These are phyloP conservation scores for Picea glauca DNA, from an alignment of 75 land plant species.

Conservation along the genomic window DNA sequence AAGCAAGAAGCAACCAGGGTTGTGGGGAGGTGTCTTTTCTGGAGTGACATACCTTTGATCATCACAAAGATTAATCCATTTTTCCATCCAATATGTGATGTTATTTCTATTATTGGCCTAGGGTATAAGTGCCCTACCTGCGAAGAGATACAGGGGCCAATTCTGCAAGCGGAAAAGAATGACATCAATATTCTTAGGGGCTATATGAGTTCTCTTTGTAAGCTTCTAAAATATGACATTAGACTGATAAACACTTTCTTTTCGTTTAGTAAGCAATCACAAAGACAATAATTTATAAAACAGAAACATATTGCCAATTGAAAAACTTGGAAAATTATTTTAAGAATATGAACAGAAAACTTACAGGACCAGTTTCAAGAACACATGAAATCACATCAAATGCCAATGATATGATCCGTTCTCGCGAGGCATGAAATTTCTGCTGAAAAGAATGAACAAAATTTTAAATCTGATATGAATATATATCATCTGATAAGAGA, in stretches of 20 bases:
- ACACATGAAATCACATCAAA: conserved; percentile 80
- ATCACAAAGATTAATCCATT: no score
- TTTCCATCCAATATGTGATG: no score
- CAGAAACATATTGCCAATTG: conserved; percentile 10
- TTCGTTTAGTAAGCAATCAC: no score
- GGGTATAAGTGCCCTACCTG: no score
- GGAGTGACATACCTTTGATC: no score
- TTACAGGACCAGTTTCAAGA: conserved; percentile 68
- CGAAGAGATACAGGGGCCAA: no score
- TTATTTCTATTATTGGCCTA: no score
- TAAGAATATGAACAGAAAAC: not conserved
- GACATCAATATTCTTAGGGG: not conserved
- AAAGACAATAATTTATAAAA: not conserved
- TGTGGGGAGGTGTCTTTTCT: no score
- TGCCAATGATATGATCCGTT: conserved; percentile 72
- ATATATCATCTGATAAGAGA: not conserved
- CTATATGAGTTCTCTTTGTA: not conserved
- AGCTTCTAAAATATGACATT: not conserved
- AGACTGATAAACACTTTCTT: not conserved
- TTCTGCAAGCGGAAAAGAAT: no score
- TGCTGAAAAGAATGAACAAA: conserved; percentile 15
- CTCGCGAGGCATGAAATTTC: conserved; percentile 59
- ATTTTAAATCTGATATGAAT: not conserved
- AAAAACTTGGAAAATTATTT: not conserved
- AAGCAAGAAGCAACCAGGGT: no score